Percentiles rank a stretch among this genome's conserved stretches.
Conservation (phyloP, 23 red algal species). For the Gracilaria domingensis region DNA sequence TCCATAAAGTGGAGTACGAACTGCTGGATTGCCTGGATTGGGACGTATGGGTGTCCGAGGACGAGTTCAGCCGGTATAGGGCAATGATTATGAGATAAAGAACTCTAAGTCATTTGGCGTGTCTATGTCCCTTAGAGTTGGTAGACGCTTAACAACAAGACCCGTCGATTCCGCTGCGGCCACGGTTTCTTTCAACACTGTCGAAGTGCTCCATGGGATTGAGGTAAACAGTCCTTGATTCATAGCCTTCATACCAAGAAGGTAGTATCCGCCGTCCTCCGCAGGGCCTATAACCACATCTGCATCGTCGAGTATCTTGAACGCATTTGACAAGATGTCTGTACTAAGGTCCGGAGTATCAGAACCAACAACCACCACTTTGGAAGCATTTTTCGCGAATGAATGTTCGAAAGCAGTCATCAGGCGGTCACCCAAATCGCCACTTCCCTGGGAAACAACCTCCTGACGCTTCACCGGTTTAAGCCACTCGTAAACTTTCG, state of each 20-base stretch:
- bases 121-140: slow-evolving; percentile 80
- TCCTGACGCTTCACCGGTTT: slow-evolving; percentile 21
- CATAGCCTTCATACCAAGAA: slow-evolving; percentile 76
- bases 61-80: neutral
- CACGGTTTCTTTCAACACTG: slow-evolving; percentile 34
- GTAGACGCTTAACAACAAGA: slow-evolving; percentile 25
- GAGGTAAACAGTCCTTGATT: slow-evolving; percentile 47
- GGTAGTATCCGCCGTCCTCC: slow-evolving; percentile 92
- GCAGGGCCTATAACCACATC: slow-evolving; percentile 91
- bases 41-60: slow-evolving; percentile 21
- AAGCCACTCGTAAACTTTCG: neutral
- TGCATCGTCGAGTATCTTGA: slow-evolving; percentile 55
- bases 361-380: slow-evolving; percentile 79
- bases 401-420: slow-evolving; percentile 64
- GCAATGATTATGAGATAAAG: slow-evolving; percentile 35
- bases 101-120: slow-evolving; percentile 65
- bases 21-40: slow-evolving; percentile 17
- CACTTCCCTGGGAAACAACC: slow-evolving; percentile 42
- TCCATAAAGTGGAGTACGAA: slow-evolving; percentile 10
- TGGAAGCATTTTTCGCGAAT: slow-evolving; percentile 28
- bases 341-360: slow-evolving; percentile 75
- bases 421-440: slow-evolving; percentile 82
- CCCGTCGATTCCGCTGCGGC: neutral
- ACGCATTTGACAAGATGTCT: slow-evolving; percentile 58
- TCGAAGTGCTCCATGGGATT: slow-evolving; percentile 75